Evolutionary conservation across 495 filamentous ascomycete genomes (phyloP), one percentile per base, ranked within the genome.

Genomic region (Viridothelium virens): DNA sequence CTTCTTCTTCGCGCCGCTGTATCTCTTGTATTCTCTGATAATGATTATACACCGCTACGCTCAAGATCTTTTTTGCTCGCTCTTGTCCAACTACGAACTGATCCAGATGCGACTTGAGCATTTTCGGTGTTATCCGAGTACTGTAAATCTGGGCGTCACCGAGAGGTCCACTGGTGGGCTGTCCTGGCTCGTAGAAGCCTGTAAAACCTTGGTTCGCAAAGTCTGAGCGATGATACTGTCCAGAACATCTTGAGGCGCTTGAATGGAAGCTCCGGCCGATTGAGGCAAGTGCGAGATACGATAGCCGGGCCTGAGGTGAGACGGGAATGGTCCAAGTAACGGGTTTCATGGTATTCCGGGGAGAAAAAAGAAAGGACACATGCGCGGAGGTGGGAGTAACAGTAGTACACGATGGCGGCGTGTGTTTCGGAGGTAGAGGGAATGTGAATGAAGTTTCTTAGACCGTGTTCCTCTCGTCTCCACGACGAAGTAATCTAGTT

Each of bases 11-110:
- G 39, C 88, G 83, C 61, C 91, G 80, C 63, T 85, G 80, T 33
- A 91, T 72, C 71, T 96, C 89, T 66, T 89, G 87, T 67, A 96
- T 84, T 46, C 89, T 83, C 77, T 96, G 92, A 74, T 96, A 97
- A 72, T 98, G 94, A 78, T 97, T 96, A 77, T 91, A 97, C n/a
- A 98, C 89, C 2, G 92, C 91, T 11, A 92, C 88, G 69, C 91
- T 93, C 63, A 97, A 83, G 34, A 92, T 89, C 74, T 94, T 94
- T 82, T 97, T 98, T n/a, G 94, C 91, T 62, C 90, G 87, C 70
- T 96, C 90, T 74, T 98, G 94, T 33, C 95, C 95, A 5, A 98
- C 93, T 6, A 98, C 93, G 75, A 91, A 97, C 73, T 93, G 89
- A 73, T 98, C 95, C 11, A 97, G 85, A 73, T 96, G 89, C 70